phyloP scores from a whole-genome alignment of 1,139 yeast genomes.

The Suhomyces ambrosiae region DNA sequence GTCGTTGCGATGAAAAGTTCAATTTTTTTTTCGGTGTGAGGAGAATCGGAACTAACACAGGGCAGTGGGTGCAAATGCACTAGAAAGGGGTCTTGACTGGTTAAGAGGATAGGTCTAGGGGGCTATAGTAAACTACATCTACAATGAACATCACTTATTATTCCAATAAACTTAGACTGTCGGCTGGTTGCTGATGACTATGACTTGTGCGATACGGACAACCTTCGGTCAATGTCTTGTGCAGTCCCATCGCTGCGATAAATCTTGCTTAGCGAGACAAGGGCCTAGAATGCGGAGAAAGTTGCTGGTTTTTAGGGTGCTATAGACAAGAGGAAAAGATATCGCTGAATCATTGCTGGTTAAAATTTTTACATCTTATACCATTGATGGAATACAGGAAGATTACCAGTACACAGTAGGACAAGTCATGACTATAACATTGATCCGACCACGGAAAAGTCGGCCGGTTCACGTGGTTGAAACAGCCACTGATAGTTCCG shows the following conservation, averaged over 20 bases:
- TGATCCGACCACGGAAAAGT: not conserved
- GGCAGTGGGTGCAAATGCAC: too few relatives aligned
- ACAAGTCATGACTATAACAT: not conserved
- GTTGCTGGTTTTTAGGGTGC: too few relatives aligned
- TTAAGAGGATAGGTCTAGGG: too few relatives aligned
- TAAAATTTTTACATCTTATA: too few relatives aligned
- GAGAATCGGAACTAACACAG: not conserved
- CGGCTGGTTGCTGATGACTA: not conserved
- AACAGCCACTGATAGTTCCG: too few relatives aligned
- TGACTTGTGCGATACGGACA: conserved; percentile 9
- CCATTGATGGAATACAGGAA: too few relatives aligned
- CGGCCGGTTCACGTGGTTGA: not conserved
- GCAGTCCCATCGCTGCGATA: conserved; percentile 3
- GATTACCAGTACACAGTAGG: too few relatives aligned
- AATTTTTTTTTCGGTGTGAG: conserved; percentile 3
- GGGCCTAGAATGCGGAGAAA: not conserved
- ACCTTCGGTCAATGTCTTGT: not conserved
- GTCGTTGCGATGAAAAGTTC: conserved; percentile 8
- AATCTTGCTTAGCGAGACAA: conserved; percentile 2
- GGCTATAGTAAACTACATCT: too few relatives aligned
- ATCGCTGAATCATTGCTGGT: too few relatives aligned
- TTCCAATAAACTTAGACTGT: too few relatives aligned
- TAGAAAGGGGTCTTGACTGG: too few relatives aligned
- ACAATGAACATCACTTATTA: not conserved
- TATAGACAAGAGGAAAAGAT: too few relatives aligned